Evolutionary conservation across 208 protist genomes (phyloP), one percentile per base, ranked within the genome.

Genomic region (Leishmania gerbilli): DNA sequence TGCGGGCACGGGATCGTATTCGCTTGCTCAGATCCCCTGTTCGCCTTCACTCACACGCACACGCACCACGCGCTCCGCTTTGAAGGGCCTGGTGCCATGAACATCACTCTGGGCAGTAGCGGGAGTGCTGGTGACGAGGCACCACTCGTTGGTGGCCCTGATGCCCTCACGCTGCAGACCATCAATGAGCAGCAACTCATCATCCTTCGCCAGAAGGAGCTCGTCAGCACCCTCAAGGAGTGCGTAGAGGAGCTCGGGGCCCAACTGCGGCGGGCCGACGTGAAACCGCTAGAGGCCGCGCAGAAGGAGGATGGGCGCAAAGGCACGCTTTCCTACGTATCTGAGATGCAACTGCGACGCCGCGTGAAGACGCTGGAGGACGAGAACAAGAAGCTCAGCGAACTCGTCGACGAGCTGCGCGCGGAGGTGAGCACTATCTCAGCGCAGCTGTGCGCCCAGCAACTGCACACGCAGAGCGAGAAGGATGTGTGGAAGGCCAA

Each of bases 151-250:
- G 27, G 11, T 31, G 74, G 53, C 55, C 1, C 79, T n/a, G 68
- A 69, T 82, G 75, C 83, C 2, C 81, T 97, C 51, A 84, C 86
- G 11, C 64, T 95, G n/a, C 89, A 91, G 58, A 91, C 91, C 0
- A 91, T 95, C 42, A 51, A 84, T 13, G 93, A 97, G 60, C 92
- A 96, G 78, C 93, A 97, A 83, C 80, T 79, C 37, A 88, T 93
- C 51, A 95, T 97, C 58, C 68, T 85, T 19, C 84, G 89, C 56
- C 83, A 96, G 64, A 85, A 92, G 69, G 87, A 92, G 77, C 86
- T 93, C 31, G 84, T 94, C 13, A 64, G 75, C 21, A 76, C 85
- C 15, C 74, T 93, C 53, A 95, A 96, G 79, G 77, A 60, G 3
- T 79, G 85, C 4, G 77, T 95, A 2, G 71, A 87, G 37, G 79